Percentiles rank a stretch among this genome's conserved stretches.
phyloP scores from a whole-genome alignment of 441 rosid genomes.

The Lepidium campestre region DNA sequence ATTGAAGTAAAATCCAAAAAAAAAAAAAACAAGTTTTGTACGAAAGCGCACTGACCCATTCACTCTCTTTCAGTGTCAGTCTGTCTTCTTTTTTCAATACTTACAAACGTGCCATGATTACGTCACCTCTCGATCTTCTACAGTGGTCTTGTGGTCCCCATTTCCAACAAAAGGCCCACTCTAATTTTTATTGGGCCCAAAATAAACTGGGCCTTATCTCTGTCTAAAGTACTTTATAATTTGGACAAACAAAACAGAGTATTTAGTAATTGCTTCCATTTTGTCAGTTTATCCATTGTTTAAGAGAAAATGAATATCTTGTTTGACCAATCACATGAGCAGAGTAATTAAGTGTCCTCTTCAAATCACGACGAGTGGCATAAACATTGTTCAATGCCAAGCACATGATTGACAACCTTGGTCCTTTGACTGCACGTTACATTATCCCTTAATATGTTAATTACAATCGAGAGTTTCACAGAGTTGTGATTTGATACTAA shows the following conservation, averaged over 20 bases:
- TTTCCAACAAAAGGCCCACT: not conserved
- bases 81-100: not conserved
- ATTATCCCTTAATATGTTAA: not conserved
- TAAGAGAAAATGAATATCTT: not conserved
- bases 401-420: slow-evolving; percentile 20
- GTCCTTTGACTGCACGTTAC: slow-evolving; percentile 28
- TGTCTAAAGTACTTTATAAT: not conserved
- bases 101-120: slow-evolving; percentile 7
- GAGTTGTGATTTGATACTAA: not conserved
- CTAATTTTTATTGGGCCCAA: not conserved
- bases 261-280: no score
- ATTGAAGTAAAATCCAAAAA: not conserved
- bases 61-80: not conserved
- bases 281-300: no score
- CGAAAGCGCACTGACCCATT: not conserved
- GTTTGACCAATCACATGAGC: slow-evolving; percentile 6
- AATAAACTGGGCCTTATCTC: not conserved
- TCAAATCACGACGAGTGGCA: slow-evolving; percentile 5
- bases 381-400: slow-evolving; percentile 8
- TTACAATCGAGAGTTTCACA: not conserved
- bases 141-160: not conserved
- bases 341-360: not conserved
- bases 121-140: slow-evolving; percentile 7
- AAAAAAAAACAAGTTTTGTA: not conserved
- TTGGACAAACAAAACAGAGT: not conserved